Evolutionary conservation across 192 early-diverging fungal genomes (phyloP), one percentile per base, ranked within the genome.

Genomic region (Cetraspora pellucida): DNA sequence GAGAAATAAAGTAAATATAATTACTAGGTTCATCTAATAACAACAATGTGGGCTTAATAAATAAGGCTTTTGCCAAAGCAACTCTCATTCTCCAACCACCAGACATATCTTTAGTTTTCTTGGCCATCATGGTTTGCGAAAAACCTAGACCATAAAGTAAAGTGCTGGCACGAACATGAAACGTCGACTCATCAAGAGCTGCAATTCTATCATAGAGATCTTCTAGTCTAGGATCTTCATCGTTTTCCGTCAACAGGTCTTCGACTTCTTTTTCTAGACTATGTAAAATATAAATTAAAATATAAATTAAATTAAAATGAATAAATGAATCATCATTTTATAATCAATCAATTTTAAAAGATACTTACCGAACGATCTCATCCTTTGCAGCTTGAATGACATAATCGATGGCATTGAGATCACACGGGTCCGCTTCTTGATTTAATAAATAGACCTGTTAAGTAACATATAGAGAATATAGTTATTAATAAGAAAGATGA

Each of bases 41-140:
- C 55, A 95, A 83, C 72, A 94, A 79, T 70, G 93, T 93, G 47
- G 98, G 98, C 77, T 91, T 94, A 78, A 93, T 91, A 86, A 99
- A 99, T 82, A 99, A 87, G 72, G 97, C 97, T 78, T 93, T 89
- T 52, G 98, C 96, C 37, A 99, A 90, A 7, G 97, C 93, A 60
- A 99, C 98, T 80, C 98, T 88, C 98, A 99, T 99, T 75, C 98
- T 90, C 98, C 98, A 99, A 82, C 98, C 98, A 91, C 98, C 98
- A 81, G 96, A 98, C 82, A 99, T 90, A 79, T 96, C 95, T 88
- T 94, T 96, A 64, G 98, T 99, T 78, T 87, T 88, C 85, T 94
- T 92, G 78, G 89, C 85, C 97, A 98, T 98, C 69, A 92, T 92
- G 44, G 87, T 85, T 77, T 91, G 87, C 74, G 82, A 87, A 85